These are phyloP conservation scores for Suillus alpinus DNA, from an alignment of 768 basidiomycete genomes.

Conservation along the genomic window DNA sequence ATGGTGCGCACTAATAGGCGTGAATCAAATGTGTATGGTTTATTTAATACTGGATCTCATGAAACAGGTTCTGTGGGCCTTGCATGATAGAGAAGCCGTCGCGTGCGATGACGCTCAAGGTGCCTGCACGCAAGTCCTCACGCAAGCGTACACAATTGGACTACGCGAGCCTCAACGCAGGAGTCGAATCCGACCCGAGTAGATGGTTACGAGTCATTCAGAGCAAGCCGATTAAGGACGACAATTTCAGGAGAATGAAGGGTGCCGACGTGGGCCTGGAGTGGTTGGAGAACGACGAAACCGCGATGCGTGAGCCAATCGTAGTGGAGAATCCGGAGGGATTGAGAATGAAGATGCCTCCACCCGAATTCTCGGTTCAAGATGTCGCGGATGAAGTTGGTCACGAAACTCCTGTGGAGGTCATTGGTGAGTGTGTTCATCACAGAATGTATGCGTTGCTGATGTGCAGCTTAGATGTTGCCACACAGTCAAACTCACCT, in stretches of 20 bases:
- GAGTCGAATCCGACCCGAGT: conserved; percentile 54
- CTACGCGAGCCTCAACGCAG: conserved; percentile 74
- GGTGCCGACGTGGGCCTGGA: conserved; percentile 64
- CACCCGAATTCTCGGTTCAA: conserved; percentile 63
- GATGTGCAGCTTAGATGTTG: conserved; percentile 58
- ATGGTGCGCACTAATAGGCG: conserved; percentile 41
- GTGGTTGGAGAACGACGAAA: conserved; percentile 73
- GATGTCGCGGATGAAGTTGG: conserved; percentile 83
- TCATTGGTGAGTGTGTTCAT: conserved; percentile 65
- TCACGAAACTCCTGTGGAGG: conserved; percentile 76
- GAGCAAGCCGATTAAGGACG: conserved; percentile 57
- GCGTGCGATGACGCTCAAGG: conserved; percentile 69
- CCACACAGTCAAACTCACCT: conserved; percentile 78
- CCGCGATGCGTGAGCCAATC: conserved; percentile 80
- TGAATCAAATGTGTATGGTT: conserved; percentile 10
- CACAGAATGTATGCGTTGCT: conserved; percentile 1
- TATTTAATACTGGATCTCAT: conserved; percentile 15
- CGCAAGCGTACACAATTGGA: conserved; percentile 73
- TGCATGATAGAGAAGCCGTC: conserved; percentile 61
- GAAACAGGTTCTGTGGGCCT: conserved; percentile 62
- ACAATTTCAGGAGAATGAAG: conserved; percentile 65
- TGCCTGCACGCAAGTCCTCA: conserved; percentile 77
- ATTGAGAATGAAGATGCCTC: conserved; percentile 90
- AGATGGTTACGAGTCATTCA: conserved; percentile 72
- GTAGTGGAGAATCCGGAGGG: conserved; percentile 76